Evolutionary conservation across 345 rosid genomes (phyloP).

Genomic region (Acer saccharum): DNA sequence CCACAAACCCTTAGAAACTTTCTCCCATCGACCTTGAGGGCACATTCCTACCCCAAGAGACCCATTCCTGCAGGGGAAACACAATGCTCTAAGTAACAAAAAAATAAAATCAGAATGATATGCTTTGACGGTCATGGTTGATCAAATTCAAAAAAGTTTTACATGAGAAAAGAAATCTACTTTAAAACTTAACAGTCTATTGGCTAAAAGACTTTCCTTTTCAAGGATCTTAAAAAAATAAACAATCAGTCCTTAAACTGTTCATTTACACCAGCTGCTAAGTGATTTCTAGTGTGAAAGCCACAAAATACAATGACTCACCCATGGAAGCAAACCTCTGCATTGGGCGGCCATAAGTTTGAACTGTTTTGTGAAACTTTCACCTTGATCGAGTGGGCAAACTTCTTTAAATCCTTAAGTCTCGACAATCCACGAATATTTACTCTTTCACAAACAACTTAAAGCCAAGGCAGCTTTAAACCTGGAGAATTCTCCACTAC

Average conservation of each 20-base stretch:
- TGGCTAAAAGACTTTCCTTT: not conserved
- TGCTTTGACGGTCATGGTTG: not conserved
- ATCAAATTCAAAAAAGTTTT: not conserved
- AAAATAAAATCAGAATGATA: not conserved
- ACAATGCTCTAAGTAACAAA: constrained; percentile 5
- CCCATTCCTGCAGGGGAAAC: constrained; percentile 56
- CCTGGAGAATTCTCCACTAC: constrained; percentile 73
- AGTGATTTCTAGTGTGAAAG: not conserved
- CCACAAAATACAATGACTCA: constrained; percentile 30
- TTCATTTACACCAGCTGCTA: not conserved
- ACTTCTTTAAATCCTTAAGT: constrained; percentile 56
- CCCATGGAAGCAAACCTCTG: constrained; percentile 91
- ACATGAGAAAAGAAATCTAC: not conserved
- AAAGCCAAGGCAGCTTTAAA: constrained; percentile 46
- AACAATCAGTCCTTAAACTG: not conserved
- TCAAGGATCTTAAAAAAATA: not conserved
- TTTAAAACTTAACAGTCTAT: not conserved
- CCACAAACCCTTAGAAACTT: constrained; percentile 76
- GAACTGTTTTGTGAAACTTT: constrained; percentile 44
- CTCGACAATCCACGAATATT: constrained; percentile 63
- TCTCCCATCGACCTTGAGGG: constrained; percentile 74
- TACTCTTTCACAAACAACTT: constrained; percentile 71
- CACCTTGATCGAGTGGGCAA: constrained; percentile 68
- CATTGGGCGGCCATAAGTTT: constrained; percentile 32
- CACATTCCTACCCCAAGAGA: constrained; percentile 85